Percentiles rank a stretch among this genome's conserved stretches.
Conservation (phyloP, 2,329 filamentous ascomycete species). For the Penicillium sp. region DNA sequence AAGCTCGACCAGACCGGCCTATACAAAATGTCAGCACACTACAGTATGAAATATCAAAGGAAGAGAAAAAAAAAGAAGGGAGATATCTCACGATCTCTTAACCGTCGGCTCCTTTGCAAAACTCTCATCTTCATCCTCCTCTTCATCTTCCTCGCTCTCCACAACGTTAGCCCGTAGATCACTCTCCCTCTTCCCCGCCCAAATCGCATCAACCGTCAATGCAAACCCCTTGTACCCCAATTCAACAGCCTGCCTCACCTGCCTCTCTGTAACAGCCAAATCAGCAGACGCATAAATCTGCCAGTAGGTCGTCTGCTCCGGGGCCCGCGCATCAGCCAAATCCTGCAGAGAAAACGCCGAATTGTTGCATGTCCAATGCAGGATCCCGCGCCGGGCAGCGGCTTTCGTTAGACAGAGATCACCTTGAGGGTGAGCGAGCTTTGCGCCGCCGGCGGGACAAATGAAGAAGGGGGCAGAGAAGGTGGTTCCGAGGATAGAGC, state of each 20-base stretch:
- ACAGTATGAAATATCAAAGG: no score
- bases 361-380: conserved; percentile 11
- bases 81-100: neutral
- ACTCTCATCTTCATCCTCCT: no score
- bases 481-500: conserved; percentile 5
- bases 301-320: neutral
- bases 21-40: no score
- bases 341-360: no score
- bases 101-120: neutral
- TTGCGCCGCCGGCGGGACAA: conserved; percentile 11
- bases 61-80: no score
- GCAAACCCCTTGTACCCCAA: conserved; percentile 15
- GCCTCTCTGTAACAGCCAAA: neutral
- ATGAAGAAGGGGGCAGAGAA: conserved; percentile 12
- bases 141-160: neutral
- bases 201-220: conserved; percentile 15
- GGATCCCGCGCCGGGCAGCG: conserved; percentile 4
- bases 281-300: neutral
- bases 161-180: neutral
- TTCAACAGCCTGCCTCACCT: neutral
- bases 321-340: neutral
- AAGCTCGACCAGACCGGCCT: conserved; percentile 1
- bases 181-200: conserved; percentile 9
- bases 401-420: conserved; percentile 6
- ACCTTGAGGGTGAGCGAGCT: conserved; percentile 5